These are phyloP conservation scores for Arxiozyma heterogenica DNA, from an alignment of 1,139 yeast genomes.

Conservation along the genomic window DNA sequence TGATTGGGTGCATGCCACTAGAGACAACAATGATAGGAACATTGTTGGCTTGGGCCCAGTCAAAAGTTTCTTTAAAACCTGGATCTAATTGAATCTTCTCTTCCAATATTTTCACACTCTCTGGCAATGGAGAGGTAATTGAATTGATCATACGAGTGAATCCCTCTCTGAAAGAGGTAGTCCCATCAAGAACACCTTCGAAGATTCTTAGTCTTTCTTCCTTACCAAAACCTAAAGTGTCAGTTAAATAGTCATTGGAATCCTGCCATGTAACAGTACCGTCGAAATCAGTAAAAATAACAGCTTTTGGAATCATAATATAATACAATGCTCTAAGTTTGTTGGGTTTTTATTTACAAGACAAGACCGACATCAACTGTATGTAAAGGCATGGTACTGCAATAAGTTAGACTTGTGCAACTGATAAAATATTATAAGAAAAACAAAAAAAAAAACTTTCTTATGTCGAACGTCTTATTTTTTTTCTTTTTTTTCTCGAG, in stretches of 20 bases:
- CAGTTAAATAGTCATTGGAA: slow-evolving; percentile 86
- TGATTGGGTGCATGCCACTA: slow-evolving; percentile 89
- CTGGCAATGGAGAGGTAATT: slow-evolving; percentile 63
- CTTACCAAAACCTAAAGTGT: slow-evolving; percentile 77
- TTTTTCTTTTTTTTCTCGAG: no score
- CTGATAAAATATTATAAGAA: background rate
- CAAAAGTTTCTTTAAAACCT: slow-evolving; percentile 73
- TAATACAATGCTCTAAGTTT: background rate
- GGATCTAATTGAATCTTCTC: slow-evolving; percentile 70
- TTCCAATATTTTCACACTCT: slow-evolving; percentile 63
- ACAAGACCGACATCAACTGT: no score
- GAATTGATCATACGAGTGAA: slow-evolving; percentile 79
- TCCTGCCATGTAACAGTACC: slow-evolving; percentile 93
- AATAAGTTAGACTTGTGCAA: background rate
- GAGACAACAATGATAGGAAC: slow-evolving; percentile 78
- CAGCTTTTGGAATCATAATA: slow-evolving; percentile 41
- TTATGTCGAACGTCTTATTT: background rate
- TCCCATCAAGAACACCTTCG: slow-evolving; percentile 63
- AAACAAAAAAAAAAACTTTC: background rate
- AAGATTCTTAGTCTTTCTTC: slow-evolving; percentile 59
- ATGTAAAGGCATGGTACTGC: no score
- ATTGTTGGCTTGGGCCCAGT: slow-evolving; percentile 62
- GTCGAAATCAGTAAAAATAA: slow-evolving; percentile 94
- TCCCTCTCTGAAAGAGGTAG: slow-evolving; percentile 66
- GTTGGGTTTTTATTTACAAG: background rate